These are phyloP conservation scores for Citrus hindsii DNA, from an alignment of 345 rosid species.

Conservation along the genomic window DNA sequence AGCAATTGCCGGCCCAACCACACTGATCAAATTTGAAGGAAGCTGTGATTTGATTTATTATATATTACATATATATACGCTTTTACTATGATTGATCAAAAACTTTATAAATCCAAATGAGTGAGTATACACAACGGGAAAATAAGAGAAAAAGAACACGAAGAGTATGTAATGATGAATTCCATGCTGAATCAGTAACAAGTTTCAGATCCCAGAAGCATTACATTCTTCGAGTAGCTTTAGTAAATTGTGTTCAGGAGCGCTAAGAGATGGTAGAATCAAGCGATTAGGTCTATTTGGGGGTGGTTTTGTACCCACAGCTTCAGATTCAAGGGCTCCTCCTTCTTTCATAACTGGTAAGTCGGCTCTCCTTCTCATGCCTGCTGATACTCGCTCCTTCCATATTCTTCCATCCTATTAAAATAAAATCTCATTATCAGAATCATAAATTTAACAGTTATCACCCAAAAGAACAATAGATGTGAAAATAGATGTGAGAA, in stretches of 20 bases:
- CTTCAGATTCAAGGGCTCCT: conserved; percentile 43
- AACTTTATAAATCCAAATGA: conserved; percentile 1
- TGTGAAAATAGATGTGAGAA: too few relatives aligned
- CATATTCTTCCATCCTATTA: conserved; percentile 88
- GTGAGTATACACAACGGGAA: background rate
- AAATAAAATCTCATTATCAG: conserved; percentile 2
- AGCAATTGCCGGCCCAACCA: background rate
- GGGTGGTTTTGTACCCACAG: conserved; percentile 33
- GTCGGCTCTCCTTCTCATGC: conserved; percentile 54
- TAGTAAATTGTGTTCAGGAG: conserved; percentile 82
- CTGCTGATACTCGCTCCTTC: conserved; percentile 83
- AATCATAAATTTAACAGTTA: background rate
- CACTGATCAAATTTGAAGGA: background rate
- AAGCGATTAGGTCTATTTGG: background rate
- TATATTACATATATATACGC: background rate
- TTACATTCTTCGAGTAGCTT: conserved; percentile 83
- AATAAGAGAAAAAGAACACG: background rate
- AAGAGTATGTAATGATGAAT: background rate
- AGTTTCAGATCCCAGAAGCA: conserved; percentile 44
- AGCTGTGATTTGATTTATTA: conserved; percentile 5
- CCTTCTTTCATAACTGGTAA: conserved; percentile 58
- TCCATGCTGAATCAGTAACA: conserved; percentile 2
- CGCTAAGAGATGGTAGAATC: conserved; percentile 80
- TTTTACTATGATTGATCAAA: background rate
- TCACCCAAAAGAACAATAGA: background rate